These are phyloP conservation scores for Fagopyrum esculentum DNA, from an alignment of 148 eudicot species.

Conservation along the genomic window DNA sequence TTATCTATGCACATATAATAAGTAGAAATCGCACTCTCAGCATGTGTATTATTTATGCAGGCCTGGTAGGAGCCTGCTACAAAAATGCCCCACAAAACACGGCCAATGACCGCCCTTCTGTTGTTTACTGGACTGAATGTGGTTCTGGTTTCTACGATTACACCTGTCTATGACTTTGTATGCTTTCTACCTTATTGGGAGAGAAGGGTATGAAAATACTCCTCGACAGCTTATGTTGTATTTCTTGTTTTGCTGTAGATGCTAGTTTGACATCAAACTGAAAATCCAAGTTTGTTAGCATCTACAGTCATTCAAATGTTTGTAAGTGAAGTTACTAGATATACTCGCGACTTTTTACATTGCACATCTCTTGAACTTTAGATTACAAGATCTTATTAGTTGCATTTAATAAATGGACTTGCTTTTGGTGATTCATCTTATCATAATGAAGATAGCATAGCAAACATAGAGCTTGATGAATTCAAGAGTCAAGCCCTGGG, in stretches of 20 bases:
- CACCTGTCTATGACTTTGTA: constrained; percentile 82
- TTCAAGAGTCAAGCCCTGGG: no score
- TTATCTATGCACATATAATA: no score
- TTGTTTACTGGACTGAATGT: constrained; percentile 74
- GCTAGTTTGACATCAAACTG: neutral
- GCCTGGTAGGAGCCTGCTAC: constrained; percentile 14
- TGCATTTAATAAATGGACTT: no score
- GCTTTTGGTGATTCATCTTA: no score
- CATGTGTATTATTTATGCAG: constrained; percentile 7
- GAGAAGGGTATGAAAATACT: constrained; percentile 59
- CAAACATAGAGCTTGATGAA: neutral
- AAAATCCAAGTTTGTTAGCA: neutral
- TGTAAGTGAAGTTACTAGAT: neutral
- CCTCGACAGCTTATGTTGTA: neutral
- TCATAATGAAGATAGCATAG: neutral
- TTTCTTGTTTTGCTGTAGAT: neutral
- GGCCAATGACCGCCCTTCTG: constrained; percentile 80
- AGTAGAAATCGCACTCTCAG: neutral
- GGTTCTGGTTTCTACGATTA: constrained; percentile 58
- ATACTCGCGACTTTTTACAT: neutral
- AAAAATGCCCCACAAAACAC: constrained; percentile 72
- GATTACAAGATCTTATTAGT: no score
- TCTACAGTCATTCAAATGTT: neutral
- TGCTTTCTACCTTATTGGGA: constrained; percentile 93
- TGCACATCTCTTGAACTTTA: neutral